A percentile compares a stretch with the other conserved stretches of the same genome.
Evolutionary conservation across 257 asterid genomes (phyloP).

Genomic region (Rauvolfia tetraphylla): DNA sequence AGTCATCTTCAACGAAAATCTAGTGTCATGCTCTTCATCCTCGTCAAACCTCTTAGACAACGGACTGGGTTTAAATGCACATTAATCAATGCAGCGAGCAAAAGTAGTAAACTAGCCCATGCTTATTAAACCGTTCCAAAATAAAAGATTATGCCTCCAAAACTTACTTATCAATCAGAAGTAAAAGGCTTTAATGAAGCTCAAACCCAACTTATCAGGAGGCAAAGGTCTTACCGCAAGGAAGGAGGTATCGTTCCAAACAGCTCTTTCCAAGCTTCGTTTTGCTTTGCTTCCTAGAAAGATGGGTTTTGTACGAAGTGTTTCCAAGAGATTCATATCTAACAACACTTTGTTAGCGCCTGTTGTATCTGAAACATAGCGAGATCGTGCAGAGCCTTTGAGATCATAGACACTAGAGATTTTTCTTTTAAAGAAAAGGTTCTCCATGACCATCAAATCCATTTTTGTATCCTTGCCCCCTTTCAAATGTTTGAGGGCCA

Average conservation of each 20-base stretch:
- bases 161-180: neutral
- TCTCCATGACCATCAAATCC: slow-evolving; percentile 98
- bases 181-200: neutral
- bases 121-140: neutral
- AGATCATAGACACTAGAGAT: slow-evolving; percentile 80
- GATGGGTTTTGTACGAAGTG: slow-evolving; percentile 77
- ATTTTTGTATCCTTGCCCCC: slow-evolving; percentile 87
- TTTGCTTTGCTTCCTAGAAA: slow-evolving; percentile 90
- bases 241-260: slow-evolving; percentile 94
- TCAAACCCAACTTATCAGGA: neutral
- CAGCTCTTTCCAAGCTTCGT: slow-evolving; percentile 80
- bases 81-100: neutral
- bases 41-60: neutral
- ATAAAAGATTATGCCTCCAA: neutral
- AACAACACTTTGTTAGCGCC: slow-evolving; percentile 75
- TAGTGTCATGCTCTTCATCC: neutral
- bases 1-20: too few species aligned
- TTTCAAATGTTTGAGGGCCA: slow-evolving; percentile 51
- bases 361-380: slow-evolving; percentile 70
- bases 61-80: too few species aligned
- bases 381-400: slow-evolving; percentile 80
- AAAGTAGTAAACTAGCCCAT: neutral
- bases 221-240: slow-evolving; percentile 57
- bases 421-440: slow-evolving; percentile 70
- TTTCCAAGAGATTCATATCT: slow-evolving; percentile 81